Conservation (phyloP, 2,329 filamentous ascomycete species). For the Penicillium sp. region DNA sequence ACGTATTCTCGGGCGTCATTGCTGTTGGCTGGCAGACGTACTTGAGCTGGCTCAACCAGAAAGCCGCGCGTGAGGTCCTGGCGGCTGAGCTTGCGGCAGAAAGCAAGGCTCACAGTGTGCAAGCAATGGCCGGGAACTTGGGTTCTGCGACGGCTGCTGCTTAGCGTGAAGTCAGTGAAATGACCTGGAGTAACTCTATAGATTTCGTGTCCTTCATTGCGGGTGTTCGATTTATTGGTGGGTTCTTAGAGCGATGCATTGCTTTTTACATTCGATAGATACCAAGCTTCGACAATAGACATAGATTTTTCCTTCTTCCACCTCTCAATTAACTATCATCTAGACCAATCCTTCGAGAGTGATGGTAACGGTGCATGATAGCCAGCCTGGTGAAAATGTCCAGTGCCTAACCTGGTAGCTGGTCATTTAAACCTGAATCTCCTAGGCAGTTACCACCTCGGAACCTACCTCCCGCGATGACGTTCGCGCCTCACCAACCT, state of each 20-base stretch:
- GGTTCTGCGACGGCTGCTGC: conserved; percentile 21
- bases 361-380: background rate
- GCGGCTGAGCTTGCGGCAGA: conserved; percentile 31
- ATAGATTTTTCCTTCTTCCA: conserved; percentile 6
- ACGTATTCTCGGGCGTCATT: conserved; percentile 75
- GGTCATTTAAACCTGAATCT: conserved; percentile 9
- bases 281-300: conserved; percentile 23
- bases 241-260: conserved; percentile 17
- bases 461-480: conserved; percentile 12
- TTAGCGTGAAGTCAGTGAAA: conserved; percentile 1
- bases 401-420: conserved; percentile 7
- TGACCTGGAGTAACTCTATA: conserved; percentile 11
- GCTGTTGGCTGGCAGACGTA: conserved; percentile 94
- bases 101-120: conserved; percentile 7
- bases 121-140: conserved; percentile 18
- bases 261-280: conserved; percentile 10
- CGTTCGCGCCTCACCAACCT: conserved; percentile 8
- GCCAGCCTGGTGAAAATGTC: background rate
- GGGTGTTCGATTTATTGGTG: conserved; percentile 6
- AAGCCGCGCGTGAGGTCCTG: conserved; percentile 63
- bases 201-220: conserved; percentile 7
- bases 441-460: conserved; percentile 10
- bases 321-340: background rate
- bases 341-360: background rate
- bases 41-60: conserved; percentile 75